Percentiles rank a stretch among this genome's conserved stretches.
Conservation (phyloP, 83 land plant species). For the Isoetes engelmannii region DNA sequence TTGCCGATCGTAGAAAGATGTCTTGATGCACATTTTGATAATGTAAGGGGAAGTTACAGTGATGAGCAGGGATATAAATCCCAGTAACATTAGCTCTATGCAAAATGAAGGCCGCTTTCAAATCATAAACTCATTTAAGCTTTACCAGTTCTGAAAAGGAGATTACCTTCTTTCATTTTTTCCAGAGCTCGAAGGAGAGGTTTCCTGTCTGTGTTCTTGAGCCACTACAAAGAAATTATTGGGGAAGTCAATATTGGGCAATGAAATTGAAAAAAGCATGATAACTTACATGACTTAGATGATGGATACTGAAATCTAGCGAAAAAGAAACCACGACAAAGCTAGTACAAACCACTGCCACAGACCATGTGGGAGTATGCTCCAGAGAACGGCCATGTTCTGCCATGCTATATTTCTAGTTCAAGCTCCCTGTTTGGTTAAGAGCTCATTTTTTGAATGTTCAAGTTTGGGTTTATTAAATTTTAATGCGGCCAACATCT, state of each 20-base stretch:
- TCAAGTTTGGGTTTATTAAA: no score
- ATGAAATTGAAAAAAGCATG: background rate
- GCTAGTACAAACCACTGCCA: conserved; percentile 7
- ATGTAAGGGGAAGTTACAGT: background rate
- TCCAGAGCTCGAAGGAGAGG: conserved; percentile 9
- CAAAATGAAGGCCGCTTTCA: background rate
- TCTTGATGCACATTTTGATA: conserved; percentile 1
- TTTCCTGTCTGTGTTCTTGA: conserved; percentile 7
- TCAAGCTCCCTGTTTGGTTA: no score
- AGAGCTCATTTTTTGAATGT: no score
- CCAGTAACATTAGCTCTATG: conserved; percentile 16
- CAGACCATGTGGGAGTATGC: conserved; percentile 20
- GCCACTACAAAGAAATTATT: conserved; percentile 5
- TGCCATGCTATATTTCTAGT: no score
- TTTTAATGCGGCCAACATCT: no score
- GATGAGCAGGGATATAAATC: conserved; percentile 13
- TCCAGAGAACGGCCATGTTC: background rate
- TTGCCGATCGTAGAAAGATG: conserved; percentile 1
- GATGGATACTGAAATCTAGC: background rate
- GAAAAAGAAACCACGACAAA: conserved; percentile 1
- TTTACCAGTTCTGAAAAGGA: background rate
- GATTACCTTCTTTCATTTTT: conserved; percentile 18
- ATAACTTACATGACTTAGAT: background rate
- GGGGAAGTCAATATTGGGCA: background rate
- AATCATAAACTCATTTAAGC: background rate